Percentiles rank a stretch among this genome's conserved stretches.
Evolutionary conservation across 306 rosid species (phyloP).

Genomic region (Lupinus albus): DNA sequence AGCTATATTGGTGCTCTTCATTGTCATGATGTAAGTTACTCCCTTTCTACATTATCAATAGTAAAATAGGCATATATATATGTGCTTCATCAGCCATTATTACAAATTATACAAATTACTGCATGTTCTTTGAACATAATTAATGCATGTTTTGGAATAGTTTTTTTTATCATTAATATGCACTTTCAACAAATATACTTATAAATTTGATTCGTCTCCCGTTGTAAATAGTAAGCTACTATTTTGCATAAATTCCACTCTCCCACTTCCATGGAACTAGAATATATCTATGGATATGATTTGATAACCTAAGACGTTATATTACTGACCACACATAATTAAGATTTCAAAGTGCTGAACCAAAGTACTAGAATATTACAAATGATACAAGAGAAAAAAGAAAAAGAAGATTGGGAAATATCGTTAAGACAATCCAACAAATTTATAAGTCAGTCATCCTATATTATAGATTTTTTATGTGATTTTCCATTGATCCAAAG

Average conservation of each 20-base stretch:
- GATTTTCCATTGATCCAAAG: no score
- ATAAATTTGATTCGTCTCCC: no score
- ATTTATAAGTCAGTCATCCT: no score
- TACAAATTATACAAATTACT: no score
- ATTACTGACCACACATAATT: background rate
- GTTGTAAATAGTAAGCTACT: background rate
- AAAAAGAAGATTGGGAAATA: no score
- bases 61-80: no score
- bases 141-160: background rate
- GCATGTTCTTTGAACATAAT: background rate
- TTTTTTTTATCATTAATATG: no score
- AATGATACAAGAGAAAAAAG: no score
- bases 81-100: background rate
- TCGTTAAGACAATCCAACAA: no score
- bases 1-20: constrained; percentile 62
- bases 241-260: constrained; percentile 34
- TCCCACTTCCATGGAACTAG: constrained; percentile 15
- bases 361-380: no score
- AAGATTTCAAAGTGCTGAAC: background rate
- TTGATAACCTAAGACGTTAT: background rate
- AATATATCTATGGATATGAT: constrained; percentile 5
- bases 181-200: no score
- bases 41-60: background rate
- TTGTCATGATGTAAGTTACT: constrained; percentile 69
- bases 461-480: no score